Conservation (phyloP, 495 filamentous ascomycete species). For the Talaromyces ruber region DNA sequence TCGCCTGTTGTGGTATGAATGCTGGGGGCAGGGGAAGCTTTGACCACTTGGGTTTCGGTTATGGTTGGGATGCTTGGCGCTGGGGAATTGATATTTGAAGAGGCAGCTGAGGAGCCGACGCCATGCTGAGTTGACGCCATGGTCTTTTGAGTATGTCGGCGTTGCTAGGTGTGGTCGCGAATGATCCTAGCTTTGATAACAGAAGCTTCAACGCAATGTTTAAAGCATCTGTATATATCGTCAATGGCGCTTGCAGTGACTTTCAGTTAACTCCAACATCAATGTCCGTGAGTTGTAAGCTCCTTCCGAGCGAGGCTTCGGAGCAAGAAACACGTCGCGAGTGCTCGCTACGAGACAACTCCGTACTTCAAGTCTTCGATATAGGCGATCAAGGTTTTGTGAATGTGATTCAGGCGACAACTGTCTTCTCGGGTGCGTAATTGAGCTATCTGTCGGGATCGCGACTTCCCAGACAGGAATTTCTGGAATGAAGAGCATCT, state of each 20-base stretch:
- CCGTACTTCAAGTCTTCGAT: neutral
- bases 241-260: neutral
- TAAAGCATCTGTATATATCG: neutral
- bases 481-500: neutral
- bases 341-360: neutral
- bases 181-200: neutral
- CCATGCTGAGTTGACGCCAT: constrained; percentile 30
- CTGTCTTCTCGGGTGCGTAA: neutral
- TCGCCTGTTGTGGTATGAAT: constrained; percentile 23
- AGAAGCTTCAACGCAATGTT: neutral
- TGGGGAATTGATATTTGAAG: constrained; percentile 37
- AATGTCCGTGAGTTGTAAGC: neutral
- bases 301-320: neutral
- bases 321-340: neutral
- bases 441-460: neutral
- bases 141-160: neutral
- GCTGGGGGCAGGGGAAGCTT: constrained; percentile 31
- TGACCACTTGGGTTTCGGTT: constrained; percentile 21
- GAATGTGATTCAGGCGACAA: neutral
- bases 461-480: neutral
- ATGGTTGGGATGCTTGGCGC: constrained; percentile 22
- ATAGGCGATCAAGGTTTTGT: neutral
- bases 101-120: constrained; percentile 30
- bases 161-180: neutral
- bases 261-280: neutral